phyloP scores from a whole-genome alignment of 345 rosid species.

The Kernera saxatilis region DNA sequence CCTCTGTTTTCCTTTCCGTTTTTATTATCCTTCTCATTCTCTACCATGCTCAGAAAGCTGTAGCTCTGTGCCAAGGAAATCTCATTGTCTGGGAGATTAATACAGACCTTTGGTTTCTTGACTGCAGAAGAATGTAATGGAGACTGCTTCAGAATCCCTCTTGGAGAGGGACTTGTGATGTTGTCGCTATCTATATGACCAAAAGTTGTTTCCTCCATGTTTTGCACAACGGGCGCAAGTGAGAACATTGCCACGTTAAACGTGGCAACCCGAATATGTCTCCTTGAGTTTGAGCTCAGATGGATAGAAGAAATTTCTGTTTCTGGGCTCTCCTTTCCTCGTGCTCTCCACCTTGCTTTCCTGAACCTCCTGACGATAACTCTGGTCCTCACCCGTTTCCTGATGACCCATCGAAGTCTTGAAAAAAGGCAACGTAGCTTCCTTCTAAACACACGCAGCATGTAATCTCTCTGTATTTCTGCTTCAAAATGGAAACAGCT shows the following conservation, averaged over 20 bases:
- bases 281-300: slow-evolving; percentile 28
- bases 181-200: slow-evolving; percentile 25
- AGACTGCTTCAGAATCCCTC: slow-evolving; percentile 84
- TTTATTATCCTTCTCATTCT: slow-evolving; percentile 31
- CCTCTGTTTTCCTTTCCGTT: slow-evolving; percentile 42
- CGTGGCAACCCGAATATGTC: slow-evolving; percentile 71
- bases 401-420: slow-evolving; percentile 54
- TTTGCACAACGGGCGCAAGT: slow-evolving; percentile 75
- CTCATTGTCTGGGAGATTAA: slow-evolving; percentile 92
- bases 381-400: slow-evolving; percentile 55
- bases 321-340: slow-evolving; percentile 23
- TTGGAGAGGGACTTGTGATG: slow-evolving; percentile 39
- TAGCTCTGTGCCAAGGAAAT: slow-evolving; percentile 65
- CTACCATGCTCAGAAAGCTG: slow-evolving; percentile 38
- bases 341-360: slow-evolving; percentile 39
- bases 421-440: slow-evolving; percentile 47
- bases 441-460: slow-evolving; percentile 45
- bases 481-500: slow-evolving; percentile 4
- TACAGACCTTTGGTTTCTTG: slow-evolving; percentile 63
- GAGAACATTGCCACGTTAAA: slow-evolving; percentile 97
- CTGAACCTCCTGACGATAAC: slow-evolving; percentile 56
- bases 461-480: slow-evolving; percentile 21
- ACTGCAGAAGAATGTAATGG: slow-evolving; percentile 46
- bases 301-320: slow-evolving; percentile 22
- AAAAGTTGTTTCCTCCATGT: slow-evolving; percentile 32